Base-by-base conservation (phyloP, 768 basidiomycete genomes). In the Mycena alexandri region DNA sequence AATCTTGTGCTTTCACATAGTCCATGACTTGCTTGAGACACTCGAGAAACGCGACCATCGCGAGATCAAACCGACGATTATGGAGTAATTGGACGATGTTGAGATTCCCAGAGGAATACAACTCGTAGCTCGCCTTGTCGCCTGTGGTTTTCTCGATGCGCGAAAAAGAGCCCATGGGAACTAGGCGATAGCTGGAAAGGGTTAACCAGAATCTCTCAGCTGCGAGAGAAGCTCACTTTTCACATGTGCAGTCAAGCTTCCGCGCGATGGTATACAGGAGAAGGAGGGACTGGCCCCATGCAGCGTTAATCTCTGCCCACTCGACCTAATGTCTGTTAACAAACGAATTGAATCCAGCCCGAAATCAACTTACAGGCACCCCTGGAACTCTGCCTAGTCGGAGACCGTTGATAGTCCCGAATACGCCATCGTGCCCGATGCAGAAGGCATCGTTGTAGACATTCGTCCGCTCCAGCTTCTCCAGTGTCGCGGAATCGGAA, bases 221-320 rank as follows among this genome's bases (percentile, higher is more conserved):
- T 44, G 25, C 36, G 29, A 34, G 17, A 47, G 44, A 33, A 46
- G 72, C 89, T 71, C 79, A 96, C 96, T 89, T 89, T 74, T 92
- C 90, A 72, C 98, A 98, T 5, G 87, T 88, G 74, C 90, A 94
- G 68, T 95, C 95, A 16, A 98, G 87, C 79, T 98, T 99, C 61
- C 92, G 86, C 13, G 95, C 95, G 54, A 99, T 88, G 9, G 95
- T 95, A 74, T 97, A 93, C 41, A 98, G 81, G 62, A 99, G 84
- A 19, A 99, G 84, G n/a, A 97, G 83, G 0, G 96, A 94, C 75
- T 98, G 92, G 2, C 98, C 98, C 96, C 97, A 98, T 19, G 98
- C 98, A 13, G 98, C 98, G 75, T 99, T 99, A 77, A 99, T 96
- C 79, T 99, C 98, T 3, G 94, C 89, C 96, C 96, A 99, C 75